Conservation (phyloP, 257 asterid species). For the Solanum ahanhuiri region DNA sequence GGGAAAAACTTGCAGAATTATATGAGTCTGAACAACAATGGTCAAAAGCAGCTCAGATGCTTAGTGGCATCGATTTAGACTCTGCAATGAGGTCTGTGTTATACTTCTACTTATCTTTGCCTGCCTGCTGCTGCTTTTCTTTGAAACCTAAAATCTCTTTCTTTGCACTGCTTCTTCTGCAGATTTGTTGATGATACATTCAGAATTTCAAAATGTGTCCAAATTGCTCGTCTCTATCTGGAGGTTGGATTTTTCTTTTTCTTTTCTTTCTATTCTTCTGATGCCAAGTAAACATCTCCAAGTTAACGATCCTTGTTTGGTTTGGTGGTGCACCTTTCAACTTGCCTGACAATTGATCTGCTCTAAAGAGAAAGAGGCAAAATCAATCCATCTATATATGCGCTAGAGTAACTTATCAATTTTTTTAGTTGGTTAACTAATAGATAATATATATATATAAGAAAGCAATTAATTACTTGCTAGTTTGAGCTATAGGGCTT, state of each 20-base stretch:
- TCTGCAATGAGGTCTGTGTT: slow-evolving; percentile 86
- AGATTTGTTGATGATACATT: slow-evolving; percentile 91
- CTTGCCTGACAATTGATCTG: background rate
- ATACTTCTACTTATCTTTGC: background rate
- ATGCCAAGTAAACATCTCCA: background rate
- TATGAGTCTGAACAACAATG: slow-evolving; percentile 92
- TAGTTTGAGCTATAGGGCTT: background rate
- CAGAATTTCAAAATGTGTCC: slow-evolving; percentile 85
- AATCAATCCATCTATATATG: background rate
- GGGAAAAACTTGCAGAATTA: slow-evolving; percentile 89
- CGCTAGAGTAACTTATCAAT: background rate
- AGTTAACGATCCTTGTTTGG: background rate
- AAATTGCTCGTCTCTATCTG: slow-evolving; percentile 92
- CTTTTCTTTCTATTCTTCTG: background rate
- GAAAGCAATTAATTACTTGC: background rate
- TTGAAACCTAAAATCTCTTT: background rate
- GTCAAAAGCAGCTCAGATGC: slow-evolving; percentile 99
- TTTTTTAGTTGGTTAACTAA: background rate
- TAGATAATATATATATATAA: background rate
- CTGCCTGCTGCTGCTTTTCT: background rate
- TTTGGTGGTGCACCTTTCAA: background rate
- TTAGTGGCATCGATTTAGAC: slow-evolving; percentile 97
- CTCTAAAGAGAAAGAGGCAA: background rate
- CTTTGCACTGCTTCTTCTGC: slow-evolving; percentile 5
- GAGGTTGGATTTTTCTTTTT: slow-evolving; percentile 40